Conservation (phyloP, 305 asterid species). For the Fraxinus xanthoxyloides region DNA sequence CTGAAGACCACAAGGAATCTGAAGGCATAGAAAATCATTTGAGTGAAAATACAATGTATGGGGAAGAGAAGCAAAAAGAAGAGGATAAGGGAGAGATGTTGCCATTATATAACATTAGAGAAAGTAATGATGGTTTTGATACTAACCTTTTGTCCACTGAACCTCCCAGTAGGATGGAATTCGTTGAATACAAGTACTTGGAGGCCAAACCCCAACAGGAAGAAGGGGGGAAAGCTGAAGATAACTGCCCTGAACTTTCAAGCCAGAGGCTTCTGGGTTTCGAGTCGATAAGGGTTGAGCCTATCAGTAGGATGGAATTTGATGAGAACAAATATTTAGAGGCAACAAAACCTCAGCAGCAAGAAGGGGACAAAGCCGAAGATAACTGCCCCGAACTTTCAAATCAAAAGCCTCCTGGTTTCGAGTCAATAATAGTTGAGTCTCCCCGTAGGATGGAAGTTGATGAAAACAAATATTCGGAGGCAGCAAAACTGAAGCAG, state of each 20-base stretch:
- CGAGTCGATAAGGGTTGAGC: neutral
- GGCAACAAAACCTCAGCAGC: slow-evolving; percentile 9
- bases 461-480: slow-evolving; percentile 3
- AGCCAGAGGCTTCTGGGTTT: neutral
- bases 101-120: slow-evolving; percentile 8
- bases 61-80: slow-evolving; percentile 10
- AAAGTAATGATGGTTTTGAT: neutral
- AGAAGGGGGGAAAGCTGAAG: slow-evolving; percentile 16
- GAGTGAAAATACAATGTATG: slow-evolving; percentile 11
- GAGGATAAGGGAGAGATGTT: slow-evolving; percentile 11
- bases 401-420: neutral
- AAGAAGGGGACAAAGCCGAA: slow-evolving; percentile 14
- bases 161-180: neutral
- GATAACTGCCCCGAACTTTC: slow-evolving; percentile 11
- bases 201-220: slow-evolving; percentile 9
- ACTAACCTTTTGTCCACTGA: neutral
- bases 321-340: neutral
- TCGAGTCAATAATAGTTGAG: neutral
- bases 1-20: neutral
- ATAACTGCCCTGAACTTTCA: slow-evolving; percentile 13
- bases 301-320: neutral
- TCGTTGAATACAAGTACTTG: neutral
- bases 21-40: slow-evolving; percentile 17
- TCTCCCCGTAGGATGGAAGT: neutral
- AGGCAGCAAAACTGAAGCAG: slow-evolving; percentile 10